Evolutionary conservation across 495 filamentous ascomycete genomes (phyloP), one percentile per base, ranked within the genome.

Genomic region (Neurospora terricola): DNA sequence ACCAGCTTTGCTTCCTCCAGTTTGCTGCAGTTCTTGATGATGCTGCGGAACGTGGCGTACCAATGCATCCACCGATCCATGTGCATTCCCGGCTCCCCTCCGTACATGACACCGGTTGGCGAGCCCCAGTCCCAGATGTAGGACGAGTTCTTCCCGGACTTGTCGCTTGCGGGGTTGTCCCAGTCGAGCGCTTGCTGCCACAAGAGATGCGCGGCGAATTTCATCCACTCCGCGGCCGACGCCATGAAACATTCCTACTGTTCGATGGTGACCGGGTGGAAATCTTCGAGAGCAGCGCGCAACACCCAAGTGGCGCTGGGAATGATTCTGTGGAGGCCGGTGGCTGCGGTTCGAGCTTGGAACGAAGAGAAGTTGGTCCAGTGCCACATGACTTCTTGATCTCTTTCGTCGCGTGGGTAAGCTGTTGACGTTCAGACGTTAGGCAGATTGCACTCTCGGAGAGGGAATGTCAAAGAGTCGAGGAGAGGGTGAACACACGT

Each of bases 231-330:
- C 21, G 38, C 27, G 21, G 70, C 70, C 30, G 70, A 43, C 30
- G 36, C 40, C 27, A 72, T 48, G 18, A 59, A 45, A 9, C 70
- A 72, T 36, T 59, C 70, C 70, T 62, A 72, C 8, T 66, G 39
- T 5, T 68, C 43, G 70, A 72, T 72, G 18, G 23, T 37, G 43
- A 66, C 8, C n/a, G 70, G 70, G 70, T 72, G 70, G 10, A 72
- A 72, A 21, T 72, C 43, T 45, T 72, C 43, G 12, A 72, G 27
- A 2, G 70, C 70, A n/a, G 42, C 43, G 18, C 70, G 70, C 43
- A 72, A 30, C 23, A 66, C 54, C 54, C 54, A 66, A 9, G 27
- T 66, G 3, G 54, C 54, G 12, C 1, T 7, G 12, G 54, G 54
- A 34, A 66, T 66, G 14, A 66, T 18, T 2, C 54, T 30, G 27